Evolutionary conservation across 2,329 filamentous ascomycete genomes (phyloP).

Genomic region (Grosmannia serpens): DNA sequence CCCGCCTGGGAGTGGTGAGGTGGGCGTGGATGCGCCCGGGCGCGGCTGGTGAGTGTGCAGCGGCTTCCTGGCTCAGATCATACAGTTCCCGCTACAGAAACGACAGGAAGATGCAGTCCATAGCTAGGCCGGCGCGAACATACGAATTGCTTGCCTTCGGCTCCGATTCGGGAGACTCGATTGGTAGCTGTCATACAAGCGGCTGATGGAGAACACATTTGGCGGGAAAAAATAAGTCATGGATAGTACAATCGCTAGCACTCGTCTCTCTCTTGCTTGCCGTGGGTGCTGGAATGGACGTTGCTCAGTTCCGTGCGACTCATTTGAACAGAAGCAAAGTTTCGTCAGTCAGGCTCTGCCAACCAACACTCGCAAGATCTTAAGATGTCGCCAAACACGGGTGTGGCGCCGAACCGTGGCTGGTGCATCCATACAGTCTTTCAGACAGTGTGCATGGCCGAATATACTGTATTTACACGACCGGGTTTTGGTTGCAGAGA

Average conservation of each 20-base stretch:
- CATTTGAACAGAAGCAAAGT: background rate
- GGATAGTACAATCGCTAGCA: background rate
- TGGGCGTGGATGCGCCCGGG: background rate
- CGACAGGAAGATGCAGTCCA: conserved; percentile 10
- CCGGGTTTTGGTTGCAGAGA: background rate
- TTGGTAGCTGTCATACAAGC: conserved; percentile 8
- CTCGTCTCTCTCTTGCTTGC: background rate
- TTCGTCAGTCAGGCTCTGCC: background rate
- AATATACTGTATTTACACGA: background rate
- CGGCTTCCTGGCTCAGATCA: conserved; percentile 11
- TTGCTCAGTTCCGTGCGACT: background rate
- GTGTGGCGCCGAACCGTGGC: background rate
- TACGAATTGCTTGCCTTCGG: conserved; percentile 1
- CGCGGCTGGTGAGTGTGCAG: background rate
- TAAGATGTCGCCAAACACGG: background rate
- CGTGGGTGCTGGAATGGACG: background rate
- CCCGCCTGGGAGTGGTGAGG: background rate
- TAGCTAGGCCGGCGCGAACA: conserved; percentile 7
- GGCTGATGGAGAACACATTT: conserved; percentile 10
- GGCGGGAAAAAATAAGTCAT: background rate
- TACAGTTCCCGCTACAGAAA: conserved; percentile 6
- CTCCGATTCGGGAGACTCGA: conserved; percentile 6
- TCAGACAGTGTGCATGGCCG: background rate
- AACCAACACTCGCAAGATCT: background rate
- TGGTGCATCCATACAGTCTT: background rate